Conservation (phyloP, 179 eudicot species). For the Carnegiea gigantea region DNA sequence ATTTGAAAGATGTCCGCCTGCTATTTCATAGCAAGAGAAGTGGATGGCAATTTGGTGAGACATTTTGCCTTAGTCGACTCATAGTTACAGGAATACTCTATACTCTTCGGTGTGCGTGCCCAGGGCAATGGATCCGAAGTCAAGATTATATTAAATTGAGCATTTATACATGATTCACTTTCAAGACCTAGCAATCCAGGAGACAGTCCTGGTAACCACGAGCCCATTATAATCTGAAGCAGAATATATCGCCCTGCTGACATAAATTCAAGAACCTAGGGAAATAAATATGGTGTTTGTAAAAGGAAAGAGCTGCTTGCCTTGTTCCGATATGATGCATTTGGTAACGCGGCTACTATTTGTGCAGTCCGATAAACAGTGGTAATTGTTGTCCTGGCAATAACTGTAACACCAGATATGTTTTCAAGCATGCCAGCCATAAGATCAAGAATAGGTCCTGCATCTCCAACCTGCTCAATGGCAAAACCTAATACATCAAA, state of each 20-base stretch:
- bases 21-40: not conserved
- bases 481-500: not conserved
- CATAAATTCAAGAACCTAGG: not conserved
- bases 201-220: not conserved
- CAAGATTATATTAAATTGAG: too few relatives aligned
- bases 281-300: not conserved
- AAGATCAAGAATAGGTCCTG: conserved; percentile 85
- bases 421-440: conserved; percentile 96
- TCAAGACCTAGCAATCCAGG: not conserved
- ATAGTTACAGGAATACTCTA: not conserved
- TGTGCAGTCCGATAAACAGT: conserved; percentile 96
- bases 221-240: not conserved
- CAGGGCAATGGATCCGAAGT: not conserved
- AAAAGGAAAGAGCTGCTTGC: conserved; percentile 28
- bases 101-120: not conserved
- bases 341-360: conserved; percentile 85
- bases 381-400: conserved; percentile 75
- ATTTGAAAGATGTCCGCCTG: not conserved
- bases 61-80: not conserved
- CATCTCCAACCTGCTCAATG: conserved; percentile 89
- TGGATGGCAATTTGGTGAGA: not conserved
- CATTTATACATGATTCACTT: not conserved
- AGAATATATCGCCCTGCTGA: not conserved
- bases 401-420: conserved; percentile 60
- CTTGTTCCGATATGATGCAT: conserved; percentile 75